A percentile compares a stretch with the other conserved stretches of the same genome.
These are phyloP conservation scores for Ascochyta viciae-villosae DNA, from an alignment of 2,329 filamentous ascomycete species.

Conservation along the genomic window DNA sequence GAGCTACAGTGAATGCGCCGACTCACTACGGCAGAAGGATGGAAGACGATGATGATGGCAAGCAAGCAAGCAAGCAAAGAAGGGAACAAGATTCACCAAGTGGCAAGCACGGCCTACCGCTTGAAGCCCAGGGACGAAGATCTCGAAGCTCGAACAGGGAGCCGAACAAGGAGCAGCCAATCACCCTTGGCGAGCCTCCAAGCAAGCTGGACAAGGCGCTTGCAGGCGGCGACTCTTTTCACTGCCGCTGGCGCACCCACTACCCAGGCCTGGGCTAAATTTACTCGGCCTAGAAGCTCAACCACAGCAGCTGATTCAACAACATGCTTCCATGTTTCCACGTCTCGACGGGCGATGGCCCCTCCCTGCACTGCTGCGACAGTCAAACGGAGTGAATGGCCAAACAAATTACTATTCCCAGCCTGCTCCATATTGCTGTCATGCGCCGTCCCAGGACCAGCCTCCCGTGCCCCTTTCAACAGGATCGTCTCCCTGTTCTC, in stretches of 20 bases:
- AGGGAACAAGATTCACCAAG: conserved; percentile 11
- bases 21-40: neutral
- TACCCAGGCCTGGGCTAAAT: conserved; percentile 33
- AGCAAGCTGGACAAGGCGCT: conserved; percentile 24
- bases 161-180: conserved; percentile 22
- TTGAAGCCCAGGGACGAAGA: conserved; percentile 22
- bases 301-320: conserved; percentile 15
- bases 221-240: conserved; percentile 27
- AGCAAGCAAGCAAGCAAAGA: neutral
- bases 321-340: conserved; percentile 11
- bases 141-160: conserved; percentile 25
- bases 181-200: conserved; percentile 12
- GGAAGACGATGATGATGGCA: neutral
- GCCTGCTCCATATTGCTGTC: conserved; percentile 4
- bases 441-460: conserved; percentile 10
- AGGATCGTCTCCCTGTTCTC: conserved; percentile 13
- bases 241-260: conserved; percentile 32
- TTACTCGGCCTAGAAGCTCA: conserved; percentile 26
- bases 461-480: conserved; percentile 14
- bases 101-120: conserved; percentile 13
- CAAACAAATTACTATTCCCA: conserved; percentile 3
- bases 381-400: neutral
- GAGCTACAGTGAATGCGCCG: neutral
- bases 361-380: conserved; percentile 11
- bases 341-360: conserved; percentile 29